phyloP scores from a whole-genome alignment of 2,329 filamentous ascomycete genomes.

The Lachnellula cervina region DNA sequence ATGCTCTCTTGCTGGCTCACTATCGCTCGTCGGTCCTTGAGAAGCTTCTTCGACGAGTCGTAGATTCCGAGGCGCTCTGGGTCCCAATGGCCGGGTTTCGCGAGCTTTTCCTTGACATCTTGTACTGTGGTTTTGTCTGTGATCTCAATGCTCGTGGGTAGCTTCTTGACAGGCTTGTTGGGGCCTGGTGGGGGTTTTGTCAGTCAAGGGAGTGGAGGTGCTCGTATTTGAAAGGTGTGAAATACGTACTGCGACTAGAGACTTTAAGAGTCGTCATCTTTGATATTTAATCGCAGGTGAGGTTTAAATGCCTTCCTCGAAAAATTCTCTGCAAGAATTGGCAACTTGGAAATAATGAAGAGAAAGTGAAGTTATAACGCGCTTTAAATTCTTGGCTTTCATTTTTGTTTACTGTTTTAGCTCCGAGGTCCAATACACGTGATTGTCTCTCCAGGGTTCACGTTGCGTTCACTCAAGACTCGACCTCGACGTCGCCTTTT shows the following conservation, averaged over 20 bases:
- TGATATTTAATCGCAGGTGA: not conserved
- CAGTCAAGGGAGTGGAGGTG: not conserved
- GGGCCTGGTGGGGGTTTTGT: conserved; percentile 17
- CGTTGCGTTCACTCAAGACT: too few species aligned
- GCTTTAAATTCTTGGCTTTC: too few species aligned
- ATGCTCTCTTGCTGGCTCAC: conserved; percentile 47
- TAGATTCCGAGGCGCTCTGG: conserved; percentile 52
- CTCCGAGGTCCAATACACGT: too few species aligned
- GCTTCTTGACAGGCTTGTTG: conserved; percentile 36
- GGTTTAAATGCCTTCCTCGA: not conserved
- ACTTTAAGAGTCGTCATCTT: not conserved
- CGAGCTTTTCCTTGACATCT: conserved; percentile 53
- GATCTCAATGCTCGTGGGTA: conserved; percentile 49
- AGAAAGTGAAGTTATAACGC: too few species aligned
- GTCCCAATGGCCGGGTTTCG: conserved; percentile 57
- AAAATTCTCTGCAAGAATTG: not conserved
- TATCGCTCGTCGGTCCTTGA: conserved; percentile 57
- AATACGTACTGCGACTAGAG: not conserved
- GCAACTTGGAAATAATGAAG: too few species aligned
- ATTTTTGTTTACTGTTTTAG: too few species aligned
- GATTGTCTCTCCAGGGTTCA: too few species aligned
- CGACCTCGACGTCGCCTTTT: too few species aligned
- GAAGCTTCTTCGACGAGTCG: conserved; percentile 55
- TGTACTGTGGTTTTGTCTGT: conserved; percentile 48
- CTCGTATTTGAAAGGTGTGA: not conserved